Conservation (phyloP, 441 rosid species). For the Mallotus japonicus region DNA sequence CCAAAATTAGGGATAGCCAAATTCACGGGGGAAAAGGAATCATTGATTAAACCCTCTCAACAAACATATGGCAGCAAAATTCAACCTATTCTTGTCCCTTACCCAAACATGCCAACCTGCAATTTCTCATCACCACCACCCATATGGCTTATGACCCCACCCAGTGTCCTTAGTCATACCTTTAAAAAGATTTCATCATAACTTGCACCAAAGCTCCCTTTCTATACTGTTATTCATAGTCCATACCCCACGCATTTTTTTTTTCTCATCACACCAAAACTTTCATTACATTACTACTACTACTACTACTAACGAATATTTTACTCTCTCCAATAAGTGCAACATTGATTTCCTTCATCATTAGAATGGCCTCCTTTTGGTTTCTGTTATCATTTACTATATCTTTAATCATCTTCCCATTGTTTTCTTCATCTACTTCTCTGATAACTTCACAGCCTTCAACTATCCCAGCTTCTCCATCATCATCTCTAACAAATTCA, state of each 20-base stretch:
- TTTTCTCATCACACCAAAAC: neutral
- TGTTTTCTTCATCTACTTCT: conserved; percentile 35
- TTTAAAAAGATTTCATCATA: conserved; percentile 33
- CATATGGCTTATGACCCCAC: conserved; percentile 32
- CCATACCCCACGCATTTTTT: conserved; percentile 7
- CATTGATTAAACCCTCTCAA: conserved; percentile 9
- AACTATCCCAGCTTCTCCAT: conserved; percentile 40
- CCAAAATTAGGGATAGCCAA: conserved; percentile 19
- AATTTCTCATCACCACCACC: conserved; percentile 23
- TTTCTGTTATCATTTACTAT: conserved; percentile 33
- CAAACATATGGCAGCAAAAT: conserved; percentile 31
- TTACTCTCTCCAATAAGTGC: conserved; percentile 33
- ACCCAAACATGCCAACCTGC: conserved; percentile 39
- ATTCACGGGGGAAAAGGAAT: conserved; percentile 30
- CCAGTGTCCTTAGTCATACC: conserved; percentile 11
- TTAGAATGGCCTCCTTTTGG: conserved; percentile 59
- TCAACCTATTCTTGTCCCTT: conserved; percentile 31
- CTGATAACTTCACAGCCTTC: conserved; percentile 26
- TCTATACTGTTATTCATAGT: neutral
- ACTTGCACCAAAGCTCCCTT: conserved; percentile 22
- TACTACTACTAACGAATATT: neutral
- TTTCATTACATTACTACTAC: conserved; percentile 5
- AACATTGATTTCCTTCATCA: conserved; percentile 65
- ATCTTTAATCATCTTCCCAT: conserved; percentile 34
- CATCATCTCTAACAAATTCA: conserved; percentile 26